Percentiles rank a stretch among this genome's conserved stretches.
Conservation (phyloP, 1,139 yeast genomes). For the Diutina ranongensis region DNA sequence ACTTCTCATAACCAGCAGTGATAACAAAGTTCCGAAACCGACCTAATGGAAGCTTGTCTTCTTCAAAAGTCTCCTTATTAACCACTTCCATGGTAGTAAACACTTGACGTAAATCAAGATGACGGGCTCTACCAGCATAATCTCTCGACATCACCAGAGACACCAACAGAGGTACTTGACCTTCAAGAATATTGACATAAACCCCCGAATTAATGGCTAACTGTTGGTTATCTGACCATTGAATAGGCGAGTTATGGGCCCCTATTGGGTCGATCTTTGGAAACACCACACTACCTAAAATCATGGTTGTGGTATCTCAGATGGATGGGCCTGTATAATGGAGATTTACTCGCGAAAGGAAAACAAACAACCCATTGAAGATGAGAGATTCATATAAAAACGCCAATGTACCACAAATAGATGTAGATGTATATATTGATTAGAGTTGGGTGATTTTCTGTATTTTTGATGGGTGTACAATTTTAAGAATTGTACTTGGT, state of each 20-base stretch:
- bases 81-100: neutral
- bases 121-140: constrained; percentile 2
- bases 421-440: too few relatives aligned
- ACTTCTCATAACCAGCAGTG: neutral
- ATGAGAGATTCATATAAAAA: too few relatives aligned
- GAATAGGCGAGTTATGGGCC: neutral
- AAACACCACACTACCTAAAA: neutral
- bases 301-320: neutral
- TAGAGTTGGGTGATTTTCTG: too few relatives aligned
- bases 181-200: neutral
- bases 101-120: neutral
- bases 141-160: constrained; percentile 4
- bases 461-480: too few relatives aligned
- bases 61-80: neutral
- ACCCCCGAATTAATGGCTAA: neutral
- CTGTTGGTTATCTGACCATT: constrained; percentile 3
- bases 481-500: too few relatives aligned
- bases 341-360: neutral
- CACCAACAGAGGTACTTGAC: neutral
- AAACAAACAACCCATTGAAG: too few relatives aligned
- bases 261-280: neutral
- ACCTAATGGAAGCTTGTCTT: constrained; percentile 2
- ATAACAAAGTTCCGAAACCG: neutral
- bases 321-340: too few relatives aligned
- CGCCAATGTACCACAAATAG: too few relatives aligned